These are phyloP conservation scores for Umbelopsis isabellina DNA, from an alignment of 192 early-diverging fungal species.

Conservation along the genomic window DNA sequence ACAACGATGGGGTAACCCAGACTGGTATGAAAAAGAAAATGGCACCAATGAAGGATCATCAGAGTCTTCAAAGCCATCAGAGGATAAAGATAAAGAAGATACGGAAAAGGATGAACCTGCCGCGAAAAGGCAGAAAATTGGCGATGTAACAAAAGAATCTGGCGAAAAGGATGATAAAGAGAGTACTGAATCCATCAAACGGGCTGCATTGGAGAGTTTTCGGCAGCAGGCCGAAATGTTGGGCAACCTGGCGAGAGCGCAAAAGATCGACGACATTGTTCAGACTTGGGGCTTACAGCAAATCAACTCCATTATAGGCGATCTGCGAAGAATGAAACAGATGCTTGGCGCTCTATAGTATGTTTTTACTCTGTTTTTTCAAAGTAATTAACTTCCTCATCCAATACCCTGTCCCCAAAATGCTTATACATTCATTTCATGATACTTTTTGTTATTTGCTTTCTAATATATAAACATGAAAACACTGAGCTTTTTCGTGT, in stretches of 20 bases:
- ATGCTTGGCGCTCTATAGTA: background rate
- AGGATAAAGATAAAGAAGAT: background rate
- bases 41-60: background rate
- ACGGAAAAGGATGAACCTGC: background rate
- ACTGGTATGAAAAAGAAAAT: background rate
- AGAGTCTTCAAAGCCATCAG: background rate
- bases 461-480: too few relatives aligned
- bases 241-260: slow-evolving; percentile 12
- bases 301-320: slow-evolving; percentile 15
- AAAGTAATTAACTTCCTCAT: too few relatives aligned
- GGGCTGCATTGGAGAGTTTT: slow-evolving; percentile 6
- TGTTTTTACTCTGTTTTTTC: background rate
- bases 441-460: too few relatives aligned
- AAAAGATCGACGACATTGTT: slow-evolving; percentile 15
- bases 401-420: too few relatives aligned
- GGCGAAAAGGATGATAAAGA: background rate
- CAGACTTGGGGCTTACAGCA: slow-evolving; percentile 17
- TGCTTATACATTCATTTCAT: too few relatives aligned
- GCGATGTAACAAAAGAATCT: background rate
- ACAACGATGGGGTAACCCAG: slow-evolving; percentile 1
- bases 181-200: background rate
- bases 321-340: slow-evolving; percentile 15
- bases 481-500: too few relatives aligned
- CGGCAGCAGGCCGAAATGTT: slow-evolving; percentile 15
- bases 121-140: background rate